phyloP scores from a whole-genome alignment of 331 rosid species.

The Phaseolus coccineus region DNA sequence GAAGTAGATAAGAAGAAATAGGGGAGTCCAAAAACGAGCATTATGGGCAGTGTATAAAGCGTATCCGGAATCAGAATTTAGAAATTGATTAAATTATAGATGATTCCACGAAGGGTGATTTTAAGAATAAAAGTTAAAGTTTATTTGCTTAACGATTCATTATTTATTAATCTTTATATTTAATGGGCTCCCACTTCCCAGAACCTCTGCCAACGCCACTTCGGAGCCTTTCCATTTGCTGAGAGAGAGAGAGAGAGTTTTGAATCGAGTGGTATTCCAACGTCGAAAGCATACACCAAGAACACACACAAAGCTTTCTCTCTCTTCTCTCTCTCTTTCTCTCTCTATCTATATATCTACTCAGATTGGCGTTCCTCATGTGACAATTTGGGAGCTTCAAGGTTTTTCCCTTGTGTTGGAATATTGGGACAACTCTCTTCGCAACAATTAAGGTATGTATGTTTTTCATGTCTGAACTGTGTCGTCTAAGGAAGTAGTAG shows the following conservation, averaged over 20 bases:
- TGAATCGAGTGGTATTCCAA: constrained; percentile 63
- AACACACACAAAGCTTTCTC: constrained; percentile 36
- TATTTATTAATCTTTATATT: constrained; percentile 10
- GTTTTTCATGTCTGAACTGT: neutral
- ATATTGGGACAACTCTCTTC: constrained; percentile 32
- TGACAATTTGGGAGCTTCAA: constrained; percentile 24
- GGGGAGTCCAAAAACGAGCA: no score
- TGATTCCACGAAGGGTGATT: neutral
- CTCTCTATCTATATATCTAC: neutral
- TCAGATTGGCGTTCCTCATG: constrained; percentile 28
- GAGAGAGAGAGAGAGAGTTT: neutral
- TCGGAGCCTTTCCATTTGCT: constrained; percentile 19
- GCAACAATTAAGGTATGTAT: constrained; percentile 24
- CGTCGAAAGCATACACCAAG: constrained; percentile 60
- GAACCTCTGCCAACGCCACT: constrained; percentile 37
- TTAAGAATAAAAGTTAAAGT: neutral
- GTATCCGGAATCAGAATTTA: no score
- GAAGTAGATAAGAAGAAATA: no score
- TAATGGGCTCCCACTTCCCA: constrained; percentile 26
- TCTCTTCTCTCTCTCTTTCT: neutral
- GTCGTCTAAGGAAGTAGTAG: neutral
- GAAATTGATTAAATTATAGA: no score
- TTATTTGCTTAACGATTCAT: neutral
- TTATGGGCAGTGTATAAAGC: no score
- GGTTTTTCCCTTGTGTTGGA: neutral